Base-by-base conservation (phyloP, 2,329 filamentous ascomycete species). In the Zymoseptoria ardabiliae region DNA sequence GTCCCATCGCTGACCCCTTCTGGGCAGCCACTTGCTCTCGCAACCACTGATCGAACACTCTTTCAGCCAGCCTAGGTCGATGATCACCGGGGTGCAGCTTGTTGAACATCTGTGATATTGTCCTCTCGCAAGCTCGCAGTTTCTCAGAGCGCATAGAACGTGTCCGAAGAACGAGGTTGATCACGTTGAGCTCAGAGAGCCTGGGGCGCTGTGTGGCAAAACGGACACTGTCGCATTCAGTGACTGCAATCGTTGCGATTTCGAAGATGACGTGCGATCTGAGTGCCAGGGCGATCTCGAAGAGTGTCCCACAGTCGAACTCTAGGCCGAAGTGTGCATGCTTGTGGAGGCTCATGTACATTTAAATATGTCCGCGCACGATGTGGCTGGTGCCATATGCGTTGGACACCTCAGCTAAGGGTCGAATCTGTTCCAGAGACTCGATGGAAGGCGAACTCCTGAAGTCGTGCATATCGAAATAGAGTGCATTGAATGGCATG, bases 191-290 rank as follows among this genome's bases (percentile, higher is more conserved):
- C 35, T 45, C 35, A 45, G 13, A 17, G 13, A 45, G 35, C 35
- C 17, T 45, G 7, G 35, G 35, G 35, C 13, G 35, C 8, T 28
- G 25, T 28, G 25, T 28, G 25, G 25, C 25, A 28, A 28, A 28
- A 28, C 8, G 7, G 25, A 28, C 25, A 28, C 25, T 9, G 25
- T 28, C 25, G 25, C 25, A 8, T 28, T 28, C 25, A 28, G 25
- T 28, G 25, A 28, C 25, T n/a, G 35, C 35, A n/a, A 17, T 45
- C 35, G 13, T 19, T 13, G 20, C 60, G 54, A 25, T 58, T 35
- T n/a, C 57, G 58, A 59, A 60, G 5, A 62, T 55, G 54, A 52
- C 59, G 3, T 35, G 48, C 2, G 54, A 54, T 21, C 54, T 21
- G 21, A 50, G 20, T 5, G 20, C n/a, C 17, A 49, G 28, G 17